These are phyloP conservation scores for Paulownia fortunei DNA, from an alignment of 257 asterid species.

Conservation along the genomic window DNA sequence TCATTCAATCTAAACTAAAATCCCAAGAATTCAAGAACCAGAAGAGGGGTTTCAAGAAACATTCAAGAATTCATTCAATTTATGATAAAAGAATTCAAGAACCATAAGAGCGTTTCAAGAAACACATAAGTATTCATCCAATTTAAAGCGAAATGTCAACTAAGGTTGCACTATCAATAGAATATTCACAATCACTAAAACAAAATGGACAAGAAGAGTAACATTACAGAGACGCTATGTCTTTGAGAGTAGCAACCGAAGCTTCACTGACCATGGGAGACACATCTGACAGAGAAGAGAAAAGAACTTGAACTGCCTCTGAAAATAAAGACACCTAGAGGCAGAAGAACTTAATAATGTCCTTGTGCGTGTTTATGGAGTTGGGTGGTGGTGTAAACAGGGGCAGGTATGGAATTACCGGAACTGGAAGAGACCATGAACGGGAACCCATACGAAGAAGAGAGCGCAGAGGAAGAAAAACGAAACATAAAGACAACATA, in stretches of 20 bases:
- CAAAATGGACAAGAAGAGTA: constrained; percentile 9
- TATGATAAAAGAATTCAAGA: not conserved
- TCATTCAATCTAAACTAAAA: no score
- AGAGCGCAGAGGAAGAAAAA: constrained; percentile 25
- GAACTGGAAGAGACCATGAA: constrained; percentile 83
- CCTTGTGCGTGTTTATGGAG: not conserved
- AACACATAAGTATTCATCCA: not conserved
- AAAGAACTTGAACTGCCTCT: constrained; percentile 98
- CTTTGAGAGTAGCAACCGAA: constrained; percentile 84
- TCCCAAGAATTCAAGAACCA: no score
- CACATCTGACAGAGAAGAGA: constrained; percentile 85
- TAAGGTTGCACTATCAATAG: not conserved
- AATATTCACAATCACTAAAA: not conserved
- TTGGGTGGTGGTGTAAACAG: constrained; percentile 64
- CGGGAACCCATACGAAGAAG: constrained; percentile 1
- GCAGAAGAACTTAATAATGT: not conserved
- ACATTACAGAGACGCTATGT: constrained; percentile 76
- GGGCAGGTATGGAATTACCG: constrained; percentile 81
- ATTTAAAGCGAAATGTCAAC: not conserved
- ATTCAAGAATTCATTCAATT: constrained; percentile 1
- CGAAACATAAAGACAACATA: not conserved
- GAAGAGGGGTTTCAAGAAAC: not conserved
- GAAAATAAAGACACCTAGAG: constrained; percentile 30
- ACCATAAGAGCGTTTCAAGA: not conserved
- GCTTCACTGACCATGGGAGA: constrained; percentile 83